phyloP scores from a whole-genome alignment of 1,139 yeast genomes.

The Pichia sp. region DNA sequence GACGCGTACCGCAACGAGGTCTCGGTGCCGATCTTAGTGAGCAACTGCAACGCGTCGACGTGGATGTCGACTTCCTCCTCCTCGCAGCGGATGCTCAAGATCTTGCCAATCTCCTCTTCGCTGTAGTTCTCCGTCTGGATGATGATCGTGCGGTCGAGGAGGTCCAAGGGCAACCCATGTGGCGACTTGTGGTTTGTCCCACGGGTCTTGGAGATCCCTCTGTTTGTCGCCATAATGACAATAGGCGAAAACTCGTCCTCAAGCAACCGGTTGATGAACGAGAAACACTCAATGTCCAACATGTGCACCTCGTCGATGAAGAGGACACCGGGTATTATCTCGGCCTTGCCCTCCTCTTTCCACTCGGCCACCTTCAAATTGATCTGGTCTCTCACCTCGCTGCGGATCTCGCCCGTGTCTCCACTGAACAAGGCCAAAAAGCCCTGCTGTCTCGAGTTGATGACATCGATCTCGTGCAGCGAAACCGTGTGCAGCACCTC shows the following conservation, averaged over 20 bases:
- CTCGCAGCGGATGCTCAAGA: conserved; percentile 84
- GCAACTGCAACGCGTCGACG: conserved; percentile 78
- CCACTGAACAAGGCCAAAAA: conserved; percentile 94
- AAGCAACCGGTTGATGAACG: conserved; percentile 90
- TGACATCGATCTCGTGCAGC: conserved; percentile 95
- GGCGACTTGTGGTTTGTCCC: conserved; percentile 94
- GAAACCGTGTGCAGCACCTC: conserved; percentile 96
- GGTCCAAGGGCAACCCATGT: conserved; percentile 92
- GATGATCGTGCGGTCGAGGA: conserved; percentile 89
- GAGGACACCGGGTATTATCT: conserved; percentile 95
- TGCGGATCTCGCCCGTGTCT: conserved; percentile 94
- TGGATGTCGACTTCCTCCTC: conserved; percentile 92
- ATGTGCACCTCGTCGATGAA: conserved; percentile 98
- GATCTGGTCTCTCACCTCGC: conserved; percentile 95
- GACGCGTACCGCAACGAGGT: conserved; percentile 91
- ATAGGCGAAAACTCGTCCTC: conserved; percentile 97
- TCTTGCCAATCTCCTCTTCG: conserved; percentile 79
- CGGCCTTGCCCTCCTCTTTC: conserved; percentile 99
- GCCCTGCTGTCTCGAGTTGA: conserved; percentile 97
- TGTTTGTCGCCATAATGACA: conserved; percentile 96
- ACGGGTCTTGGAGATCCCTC: conserved; percentile 87
- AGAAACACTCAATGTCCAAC: conserved; percentile 96
- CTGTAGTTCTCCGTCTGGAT: conserved; percentile 78
- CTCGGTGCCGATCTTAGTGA: conserved; percentile 90
- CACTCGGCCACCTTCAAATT: conserved; percentile 96